phyloP scores from a whole-genome alignment of 2,329 filamentous ascomycete genomes.

The Cryphonectria radicalis region DNA sequence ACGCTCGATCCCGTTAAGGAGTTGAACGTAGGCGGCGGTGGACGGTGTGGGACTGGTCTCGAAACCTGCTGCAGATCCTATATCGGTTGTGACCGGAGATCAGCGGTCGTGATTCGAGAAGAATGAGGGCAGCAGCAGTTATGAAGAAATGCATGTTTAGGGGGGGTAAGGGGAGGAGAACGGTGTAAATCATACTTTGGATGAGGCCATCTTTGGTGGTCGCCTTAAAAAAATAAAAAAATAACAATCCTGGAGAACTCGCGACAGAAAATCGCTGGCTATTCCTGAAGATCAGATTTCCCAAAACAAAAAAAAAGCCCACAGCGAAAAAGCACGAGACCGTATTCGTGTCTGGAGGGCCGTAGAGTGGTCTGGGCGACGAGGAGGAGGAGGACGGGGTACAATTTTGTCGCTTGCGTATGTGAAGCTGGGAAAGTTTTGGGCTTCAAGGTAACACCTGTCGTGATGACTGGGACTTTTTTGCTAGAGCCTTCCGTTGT shows the following conservation, averaged over 20 bases:
- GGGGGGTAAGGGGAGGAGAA: not conserved
- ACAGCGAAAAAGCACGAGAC: slow-evolving; percentile 30
- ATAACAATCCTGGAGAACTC: slow-evolving; percentile 33
- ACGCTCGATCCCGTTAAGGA: slow-evolving; percentile 62
- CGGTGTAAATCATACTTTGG: slow-evolving; percentile 54
- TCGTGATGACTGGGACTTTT: slow-evolving; percentile 1
- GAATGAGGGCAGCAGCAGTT: slow-evolving; percentile 35
- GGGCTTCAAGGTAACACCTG: slow-evolving; percentile 2
- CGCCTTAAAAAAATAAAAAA: slow-evolving; percentile 30
- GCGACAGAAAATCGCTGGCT: slow-evolving; percentile 30
- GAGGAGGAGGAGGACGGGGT: not conserved
- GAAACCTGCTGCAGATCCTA: slow-evolving; percentile 69
- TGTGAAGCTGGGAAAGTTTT: not conserved
- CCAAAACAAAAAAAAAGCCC: slow-evolving; percentile 1
- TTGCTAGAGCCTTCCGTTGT: not conserved
- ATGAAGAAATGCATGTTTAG: slow-evolving; percentile 26
- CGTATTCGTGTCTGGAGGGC: not conserved
- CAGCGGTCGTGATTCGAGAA: slow-evolving; percentile 41
- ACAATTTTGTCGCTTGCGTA: not conserved
- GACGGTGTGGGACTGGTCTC: slow-evolving; percentile 68
- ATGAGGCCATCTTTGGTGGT: slow-evolving; percentile 62
- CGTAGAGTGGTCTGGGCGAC: slow-evolving; percentile 13
- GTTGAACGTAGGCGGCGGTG: slow-evolving; percentile 58
- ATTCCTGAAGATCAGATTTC: slow-evolving; percentile 13
- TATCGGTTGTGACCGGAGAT: slow-evolving; percentile 38